Evolutionary conservation across 306 rosid species (phyloP).

Genomic region (Hippophae gyantsensis): DNA sequence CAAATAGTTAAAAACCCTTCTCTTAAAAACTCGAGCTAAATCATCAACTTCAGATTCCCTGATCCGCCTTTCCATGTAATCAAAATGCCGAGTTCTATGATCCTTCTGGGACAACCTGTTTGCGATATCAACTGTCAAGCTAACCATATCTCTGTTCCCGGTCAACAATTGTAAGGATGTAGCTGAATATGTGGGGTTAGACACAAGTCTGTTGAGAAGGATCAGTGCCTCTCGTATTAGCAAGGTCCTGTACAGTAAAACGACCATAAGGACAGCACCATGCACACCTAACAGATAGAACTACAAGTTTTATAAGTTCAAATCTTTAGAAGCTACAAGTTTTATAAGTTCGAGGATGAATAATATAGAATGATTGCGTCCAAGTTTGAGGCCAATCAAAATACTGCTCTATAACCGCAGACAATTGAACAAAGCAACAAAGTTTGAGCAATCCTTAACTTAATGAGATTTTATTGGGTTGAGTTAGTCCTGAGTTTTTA

Average conservation of each 20-base stretch:
- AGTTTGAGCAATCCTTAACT: no score
- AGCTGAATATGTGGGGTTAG: slow-evolving; percentile 51
- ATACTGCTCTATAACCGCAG: neutral
- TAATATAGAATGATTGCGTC: no score
- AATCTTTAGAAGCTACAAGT: no score
- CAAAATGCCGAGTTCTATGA: slow-evolving; percentile 21
- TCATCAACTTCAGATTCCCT: slow-evolving; percentile 61
- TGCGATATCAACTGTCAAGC: slow-evolving; percentile 55
- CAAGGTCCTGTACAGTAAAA: slow-evolving; percentile 48
- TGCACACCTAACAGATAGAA: no score
- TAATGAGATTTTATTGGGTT: no score
- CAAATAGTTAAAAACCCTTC: slow-evolving; percentile 52
- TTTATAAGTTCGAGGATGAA: no score
- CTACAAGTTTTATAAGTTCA: no score
- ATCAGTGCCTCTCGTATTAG: slow-evolving; percentile 78
- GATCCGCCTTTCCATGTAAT: slow-evolving; percentile 32
- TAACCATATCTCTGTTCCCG: slow-evolving; percentile 59
- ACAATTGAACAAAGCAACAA: no score
- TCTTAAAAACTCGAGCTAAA: slow-evolving; percentile 57
- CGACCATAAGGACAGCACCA: no score
- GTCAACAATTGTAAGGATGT: slow-evolving; percentile 44
- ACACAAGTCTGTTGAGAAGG: slow-evolving; percentile 72
- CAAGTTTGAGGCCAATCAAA: no score
- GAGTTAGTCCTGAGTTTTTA: no score
- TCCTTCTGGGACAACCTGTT: slow-evolving; percentile 51